Evolutionary conservation across 1,139 yeast species (phyloP), one percentile per base, ranked within the genome.

Genomic region (Blastobotrys proliferans): DNA sequence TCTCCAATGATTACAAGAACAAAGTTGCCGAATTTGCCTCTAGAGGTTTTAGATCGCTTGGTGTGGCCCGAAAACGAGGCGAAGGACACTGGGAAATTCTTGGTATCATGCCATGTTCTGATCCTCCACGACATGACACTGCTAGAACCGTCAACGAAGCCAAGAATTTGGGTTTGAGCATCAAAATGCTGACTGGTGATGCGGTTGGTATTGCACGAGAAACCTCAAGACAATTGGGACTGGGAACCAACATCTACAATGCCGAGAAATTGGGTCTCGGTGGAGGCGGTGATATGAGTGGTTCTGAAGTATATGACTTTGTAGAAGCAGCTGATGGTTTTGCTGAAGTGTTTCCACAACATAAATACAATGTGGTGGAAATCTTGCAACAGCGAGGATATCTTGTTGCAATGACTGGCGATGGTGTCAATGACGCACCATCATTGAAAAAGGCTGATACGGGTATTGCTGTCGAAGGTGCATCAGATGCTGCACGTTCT

Each of bases 351-450:
- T 86, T 86, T 92, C 95, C 95, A 62, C 94, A 86, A 76, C 95
- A 86, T 75, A 86, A 86, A 74, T 86, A 83, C 74, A 84, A 83
- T 62, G 95, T 88, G 57, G 94, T 85, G 70, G 94, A 83, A 72
- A 83, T 83, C 61, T 77, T 84, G 68, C 94, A 84, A 75, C 77
- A 81, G 65, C 79, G 95, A 77, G 95, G 95, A 73, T 84, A 83
- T 81, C 79, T 86, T 73, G 94, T 85, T 75, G 95, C 95, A 70
- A 86, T 86, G 95, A 86, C 95, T 77, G 95, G 95, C 83, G 95
- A 86, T 69, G 95, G 95, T 81, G 95, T 86, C 68, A 86, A 86
- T 74, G 95, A 86, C 74, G 95, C 95, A 62, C 95, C 95, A 67
- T 86, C 95, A 57, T 79, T 86, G 73, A 86, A 86, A 83, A 85